Conservation (phyloP, 371 early-diverging fungal species). For the Mortierella sp. region DNA sequence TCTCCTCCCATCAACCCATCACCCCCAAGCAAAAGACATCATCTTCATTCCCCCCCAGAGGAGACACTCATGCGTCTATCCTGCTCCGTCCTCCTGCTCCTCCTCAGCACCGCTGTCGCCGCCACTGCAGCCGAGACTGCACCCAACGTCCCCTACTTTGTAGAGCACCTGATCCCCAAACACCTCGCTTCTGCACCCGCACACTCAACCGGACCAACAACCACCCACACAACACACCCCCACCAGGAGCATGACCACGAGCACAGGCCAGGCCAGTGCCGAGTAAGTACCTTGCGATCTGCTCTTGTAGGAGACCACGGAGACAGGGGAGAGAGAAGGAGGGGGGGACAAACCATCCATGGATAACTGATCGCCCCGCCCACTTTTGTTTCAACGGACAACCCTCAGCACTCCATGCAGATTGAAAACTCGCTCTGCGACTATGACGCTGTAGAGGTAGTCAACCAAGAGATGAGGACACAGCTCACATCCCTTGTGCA, state of each 20-base stretch:
- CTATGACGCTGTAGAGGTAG: conserved; percentile 79
- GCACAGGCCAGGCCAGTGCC: conserved; percentile 15
- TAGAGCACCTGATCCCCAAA: conserved; percentile 20
- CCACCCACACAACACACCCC: background rate
- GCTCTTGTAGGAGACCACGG: too few relatives aligned
- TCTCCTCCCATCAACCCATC: too few relatives aligned
- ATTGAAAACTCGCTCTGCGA: conserved; percentile 83
- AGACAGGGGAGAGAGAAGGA: too few relatives aligned
- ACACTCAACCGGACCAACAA: conserved; percentile 3
- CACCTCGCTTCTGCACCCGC: background rate
- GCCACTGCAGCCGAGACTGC: background rate
- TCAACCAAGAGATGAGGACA: conserved; percentile 70
- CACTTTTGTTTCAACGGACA: background rate
- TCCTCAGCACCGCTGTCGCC: background rate
- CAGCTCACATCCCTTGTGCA: conserved; percentile 74
- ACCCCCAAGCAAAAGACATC: too few relatives aligned
- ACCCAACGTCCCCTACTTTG: conserved; percentile 25
- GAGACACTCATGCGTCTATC: background rate
- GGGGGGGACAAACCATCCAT: conserved; percentile 25
- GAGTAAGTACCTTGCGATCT: conserved; percentile 13
- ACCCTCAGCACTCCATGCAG: conserved; percentile 68
- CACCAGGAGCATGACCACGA: conserved; percentile 17
- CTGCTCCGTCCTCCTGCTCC: conserved; percentile 3
- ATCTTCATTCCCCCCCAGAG: too few relatives aligned
- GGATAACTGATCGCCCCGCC: background rate